Percentiles rank a stretch among this genome's conserved stretches.
Evolutionary conservation across 768 basidiomycete species (phyloP).

Genomic region (Lyophyllum decastes): DNA sequence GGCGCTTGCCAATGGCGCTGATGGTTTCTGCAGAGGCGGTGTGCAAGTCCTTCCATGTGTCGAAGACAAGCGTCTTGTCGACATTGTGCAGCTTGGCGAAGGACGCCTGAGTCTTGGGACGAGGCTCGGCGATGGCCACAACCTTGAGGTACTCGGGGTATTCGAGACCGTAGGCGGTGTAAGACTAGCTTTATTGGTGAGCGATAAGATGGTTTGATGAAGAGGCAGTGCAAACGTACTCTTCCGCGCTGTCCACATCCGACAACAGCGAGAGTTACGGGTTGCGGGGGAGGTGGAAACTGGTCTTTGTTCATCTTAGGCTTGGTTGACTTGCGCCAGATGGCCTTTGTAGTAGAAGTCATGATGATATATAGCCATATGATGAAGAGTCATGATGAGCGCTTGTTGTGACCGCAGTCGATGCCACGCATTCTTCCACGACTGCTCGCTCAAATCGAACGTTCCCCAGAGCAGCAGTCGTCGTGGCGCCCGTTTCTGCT

Average conservation of each 20-base stretch:
- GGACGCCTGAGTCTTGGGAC: conserved; percentile 58
- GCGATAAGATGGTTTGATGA: background rate
- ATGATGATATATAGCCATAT: background rate
- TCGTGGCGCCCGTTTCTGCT: conserved; percentile 27
- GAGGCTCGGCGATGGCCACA: conserved; percentile 85
- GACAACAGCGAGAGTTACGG: conserved; percentile 73
- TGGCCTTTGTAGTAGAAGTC: conserved; percentile 29
- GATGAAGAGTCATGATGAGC: background rate
- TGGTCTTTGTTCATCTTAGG: conserved; percentile 13
- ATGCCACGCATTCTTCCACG: conserved; percentile 79
- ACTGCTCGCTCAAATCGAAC: conserved; percentile 44
- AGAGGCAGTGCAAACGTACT: conserved; percentile 36
- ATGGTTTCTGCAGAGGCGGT: conserved; percentile 69
- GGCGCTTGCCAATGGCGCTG: conserved; percentile 60
- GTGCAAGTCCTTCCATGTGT: conserved; percentile 69
- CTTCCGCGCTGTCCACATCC: conserved; percentile 85
- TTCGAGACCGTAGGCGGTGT: conserved; percentile 61
- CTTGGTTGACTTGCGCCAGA: conserved; percentile 34
- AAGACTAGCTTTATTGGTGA: conserved; percentile 41
- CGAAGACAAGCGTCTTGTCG: conserved; percentile 70
- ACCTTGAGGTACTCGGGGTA: conserved; percentile 70
- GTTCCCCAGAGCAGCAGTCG: conserved; percentile 14
- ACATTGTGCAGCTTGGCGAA: conserved; percentile 61
- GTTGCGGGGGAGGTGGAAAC: conserved; percentile 17
- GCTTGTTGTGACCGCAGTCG: background rate